Percentiles rank a stretch among this genome's conserved stretches.
phyloP scores from a whole-genome alignment of 23 red algal genomes.

The Chondrus crispus region DNA sequence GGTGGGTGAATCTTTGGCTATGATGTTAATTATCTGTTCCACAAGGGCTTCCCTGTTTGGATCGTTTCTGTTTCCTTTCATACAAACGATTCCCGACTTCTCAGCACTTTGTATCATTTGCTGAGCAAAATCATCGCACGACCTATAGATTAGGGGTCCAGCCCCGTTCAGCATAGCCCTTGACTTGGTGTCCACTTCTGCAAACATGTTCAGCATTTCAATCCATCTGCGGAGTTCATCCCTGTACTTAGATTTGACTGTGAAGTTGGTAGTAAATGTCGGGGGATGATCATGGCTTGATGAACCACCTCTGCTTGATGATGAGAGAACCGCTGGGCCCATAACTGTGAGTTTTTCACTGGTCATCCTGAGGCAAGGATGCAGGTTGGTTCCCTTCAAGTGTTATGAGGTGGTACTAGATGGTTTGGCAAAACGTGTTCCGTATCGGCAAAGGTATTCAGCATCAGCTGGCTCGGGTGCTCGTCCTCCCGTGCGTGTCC shows the following conservation, averaged over 20 bases:
- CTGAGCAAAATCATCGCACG: background rate
- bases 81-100: background rate
- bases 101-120: background rate
- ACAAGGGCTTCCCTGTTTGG: background rate
- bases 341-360: too few relatives aligned
- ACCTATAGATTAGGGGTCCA: background rate
- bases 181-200: conserved; percentile 13
- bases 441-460: too few relatives aligned
- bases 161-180: background rate
- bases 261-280: conserved; percentile 35
- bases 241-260: background rate
- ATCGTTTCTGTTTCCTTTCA: background rate
- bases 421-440: too few relatives aligned
- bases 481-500: too few relatives aligned
- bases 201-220: background rate
- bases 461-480: too few relatives aligned
- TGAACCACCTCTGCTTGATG: too few relatives aligned
- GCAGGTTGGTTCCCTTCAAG: too few relatives aligned
- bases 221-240: conserved; percentile 12
- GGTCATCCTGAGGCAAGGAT: too few relatives aligned
- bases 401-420: too few relatives aligned
- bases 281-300: too few relatives aligned
- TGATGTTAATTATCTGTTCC: background rate
- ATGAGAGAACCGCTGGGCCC: too few relatives aligned
- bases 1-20: background rate